Evolutionary conservation across 2,329 filamentous ascomycete genomes (phyloP).

Genomic region (Exophiala sp.): DNA sequence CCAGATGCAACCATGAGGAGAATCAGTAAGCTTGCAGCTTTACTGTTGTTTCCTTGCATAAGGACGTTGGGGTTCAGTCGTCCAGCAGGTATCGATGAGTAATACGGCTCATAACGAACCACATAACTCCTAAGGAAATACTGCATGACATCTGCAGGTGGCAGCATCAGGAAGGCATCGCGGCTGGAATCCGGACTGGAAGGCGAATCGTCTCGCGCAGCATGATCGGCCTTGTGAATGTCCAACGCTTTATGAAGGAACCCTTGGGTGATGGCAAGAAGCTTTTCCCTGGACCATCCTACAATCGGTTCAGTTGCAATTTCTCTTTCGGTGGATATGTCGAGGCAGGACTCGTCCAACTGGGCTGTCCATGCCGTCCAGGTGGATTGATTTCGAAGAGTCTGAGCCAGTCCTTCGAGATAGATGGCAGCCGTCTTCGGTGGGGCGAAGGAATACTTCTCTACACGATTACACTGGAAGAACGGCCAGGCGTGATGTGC

Average conservation of each 20-base stretch:
- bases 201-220: conserved; percentile 22
- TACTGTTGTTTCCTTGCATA: conserved; percentile 59
- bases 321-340: conserved; percentile 46
- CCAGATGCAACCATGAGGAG: conserved; percentile 71
- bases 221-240: conserved; percentile 52
- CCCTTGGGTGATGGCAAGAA: conserved; percentile 67
- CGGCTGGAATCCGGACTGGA: conserved; percentile 51
- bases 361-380: conserved; percentile 53
- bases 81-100: conserved; percentile 58
- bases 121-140: conserved; percentile 65
- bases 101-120: conserved; percentile 64
- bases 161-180: conserved; percentile 57
- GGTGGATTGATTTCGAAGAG: conserved; percentile 49
- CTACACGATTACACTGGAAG: conserved; percentile 49
- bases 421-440: conserved; percentile 51
- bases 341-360: conserved; percentile 40
- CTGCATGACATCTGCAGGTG: conserved; percentile 63
- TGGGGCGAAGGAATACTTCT: conserved; percentile 47
- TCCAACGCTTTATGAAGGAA: conserved; percentile 69
- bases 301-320: conserved; percentile 49
- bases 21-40: conserved; percentile 62
- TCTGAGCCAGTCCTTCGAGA: conserved; percentile 51
- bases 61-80: conserved; percentile 65
- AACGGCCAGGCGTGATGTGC: conserved; percentile 53
- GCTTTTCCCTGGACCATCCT: conserved; percentile 61